Base-by-base conservation (phyloP, 23 red algal species). In the Chondrus crispus region DNA sequence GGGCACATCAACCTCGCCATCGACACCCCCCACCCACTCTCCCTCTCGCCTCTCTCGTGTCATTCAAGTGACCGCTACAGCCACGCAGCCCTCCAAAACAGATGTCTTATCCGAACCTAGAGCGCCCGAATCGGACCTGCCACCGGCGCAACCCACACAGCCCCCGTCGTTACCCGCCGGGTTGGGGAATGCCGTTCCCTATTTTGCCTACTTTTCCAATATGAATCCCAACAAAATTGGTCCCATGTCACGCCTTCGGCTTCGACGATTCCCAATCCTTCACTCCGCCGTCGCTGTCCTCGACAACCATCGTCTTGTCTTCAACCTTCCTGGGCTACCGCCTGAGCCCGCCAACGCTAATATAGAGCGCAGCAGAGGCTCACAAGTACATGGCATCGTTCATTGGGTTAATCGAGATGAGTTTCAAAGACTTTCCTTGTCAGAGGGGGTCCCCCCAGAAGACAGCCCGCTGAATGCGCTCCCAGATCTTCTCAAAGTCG, bases 161-260 rank as follows among this genome's bases (percentile, higher is more conserved):
- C 60, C 60, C 8, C 60, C 60, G 18, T 6, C 26, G 18, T 6
- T 66, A 7, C 60, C 60, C 9, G 6, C 8, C 60, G 35, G 26
- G 9, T 32, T 32, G 7, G 26, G 26, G 35, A 66, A 77, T 44
- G 78, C 85, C 3, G 62, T 94, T 19, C 92, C 84, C 30, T 99
- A 99, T 78, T 99, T 99, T 96, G 97, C 97, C 16, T 99, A 99
- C 74, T 95, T 92, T 58, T 74, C 88, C 68, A 99, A 99, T 52
- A 57, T 99, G 86, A 90, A 81, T 52, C 97, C 97, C 19, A 82
- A 63, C 58, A 58, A 46, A 22, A 47, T 96, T 52, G 97, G 97
- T 32, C 93, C 94, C 11, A 11, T 38, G 8, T 82, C 94, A 3
- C 20, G 50, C 38, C 50, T 82, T 10, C 63, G 53, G 1, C 35